Percentiles rank a stretch among this genome's conserved stretches.
phyloP scores from a whole-genome alignment of 441 rosid species.

The Geranium incanum region DNA sequence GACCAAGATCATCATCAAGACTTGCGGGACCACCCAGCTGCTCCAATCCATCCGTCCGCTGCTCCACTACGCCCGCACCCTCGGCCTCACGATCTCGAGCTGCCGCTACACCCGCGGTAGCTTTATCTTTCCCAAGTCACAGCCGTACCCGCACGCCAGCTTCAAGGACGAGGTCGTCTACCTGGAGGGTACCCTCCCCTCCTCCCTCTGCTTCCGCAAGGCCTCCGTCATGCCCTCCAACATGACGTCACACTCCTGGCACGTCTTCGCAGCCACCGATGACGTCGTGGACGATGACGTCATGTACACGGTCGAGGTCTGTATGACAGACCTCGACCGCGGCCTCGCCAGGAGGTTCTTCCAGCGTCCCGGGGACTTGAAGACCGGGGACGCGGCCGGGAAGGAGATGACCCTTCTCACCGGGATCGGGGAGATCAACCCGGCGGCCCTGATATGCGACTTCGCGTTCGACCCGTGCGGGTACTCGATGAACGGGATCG shows the following conservation, averaged over 20 bases:
- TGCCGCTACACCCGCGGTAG: conserved; percentile 83
- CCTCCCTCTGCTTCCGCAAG: conserved; percentile 49
- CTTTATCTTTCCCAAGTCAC: conserved; percentile 84
- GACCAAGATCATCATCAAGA: conserved; percentile 84
- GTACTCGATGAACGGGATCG: conserved; percentile 91
- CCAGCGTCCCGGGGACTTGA: conserved; percentile 36
- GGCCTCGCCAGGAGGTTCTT: conserved; percentile 56
- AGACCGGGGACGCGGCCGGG: conserved; percentile 49
- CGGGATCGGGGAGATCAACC: conserved; percentile 60
- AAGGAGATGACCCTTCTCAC: conserved; percentile 73
- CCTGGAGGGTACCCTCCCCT: conserved; percentile 58
- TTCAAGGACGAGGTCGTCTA: conserved; percentile 68
- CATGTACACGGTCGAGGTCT: conserved; percentile 61
- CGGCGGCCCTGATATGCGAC: conserved; percentile 62
- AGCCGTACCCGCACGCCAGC: conserved; percentile 82
- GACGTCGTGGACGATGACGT: conserved; percentile 20
- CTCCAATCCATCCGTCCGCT: conserved; percentile 82
- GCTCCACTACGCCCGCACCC: conserved; percentile 44
- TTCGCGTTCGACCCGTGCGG: conserved; percentile 95
- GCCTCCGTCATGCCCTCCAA: conserved; percentile 73
- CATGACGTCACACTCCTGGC: conserved; percentile 63
- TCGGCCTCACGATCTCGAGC: conserved; percentile 52
- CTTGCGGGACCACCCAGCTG: conserved; percentile 94
- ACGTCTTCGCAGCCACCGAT: conserved; percentile 65
- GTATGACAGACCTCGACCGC: conserved; percentile 90